Conservation (phyloP, 2,329 filamentous ascomycete genomes). For the Xylaria sp. region DNA sequence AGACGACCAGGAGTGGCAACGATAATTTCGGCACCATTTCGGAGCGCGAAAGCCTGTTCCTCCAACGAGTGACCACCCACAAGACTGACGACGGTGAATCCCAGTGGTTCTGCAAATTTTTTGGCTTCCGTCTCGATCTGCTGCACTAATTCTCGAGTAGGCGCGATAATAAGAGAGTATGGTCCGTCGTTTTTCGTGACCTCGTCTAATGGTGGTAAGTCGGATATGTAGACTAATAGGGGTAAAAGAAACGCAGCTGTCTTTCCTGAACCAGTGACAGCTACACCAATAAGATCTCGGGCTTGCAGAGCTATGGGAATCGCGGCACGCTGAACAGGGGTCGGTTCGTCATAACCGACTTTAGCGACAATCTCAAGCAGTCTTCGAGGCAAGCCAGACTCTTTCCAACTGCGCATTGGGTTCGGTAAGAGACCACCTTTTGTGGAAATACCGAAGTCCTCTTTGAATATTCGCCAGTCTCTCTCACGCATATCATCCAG, state of each 20-base stretch:
- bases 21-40: slow-evolving; percentile 95
- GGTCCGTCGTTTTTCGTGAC: slow-evolving; percentile 92
- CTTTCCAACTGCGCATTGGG: slow-evolving; percentile 93
- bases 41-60: slow-evolving; percentile 88
- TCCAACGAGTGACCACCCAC: slow-evolving; percentile 97
- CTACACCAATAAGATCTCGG: slow-evolving; percentile 96
- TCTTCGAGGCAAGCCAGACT: slow-evolving; percentile 80
- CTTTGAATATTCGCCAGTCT: slow-evolving; percentile 99
- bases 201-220: slow-evolving; percentile 85
- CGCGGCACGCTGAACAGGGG: slow-evolving; percentile 90
- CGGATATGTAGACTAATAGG: slow-evolving; percentile 91
- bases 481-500: slow-evolving; percentile 94
- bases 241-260: slow-evolving; percentile 95
- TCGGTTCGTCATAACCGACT: slow-evolving; percentile 92
- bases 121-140: slow-evolving; percentile 95
- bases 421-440: slow-evolving; percentile 94
- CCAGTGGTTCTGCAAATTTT: slow-evolving; percentile 90
- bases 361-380: slow-evolving; percentile 83
- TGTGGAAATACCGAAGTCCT: slow-evolving; percentile 95
- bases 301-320: slow-evolving; percentile 95
- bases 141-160: slow-evolving; percentile 95
- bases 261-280: slow-evolving; percentile 97
- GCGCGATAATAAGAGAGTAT: slow-evolving; percentile 95
- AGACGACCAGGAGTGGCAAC: slow-evolving; percentile 98
- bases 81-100: slow-evolving; percentile 94